A percentile compares a stretch with the other conserved stretches of the same genome.
Conservation (phyloP, 768 basidiomycete genomes). For the Roridomyces roridus region DNA sequence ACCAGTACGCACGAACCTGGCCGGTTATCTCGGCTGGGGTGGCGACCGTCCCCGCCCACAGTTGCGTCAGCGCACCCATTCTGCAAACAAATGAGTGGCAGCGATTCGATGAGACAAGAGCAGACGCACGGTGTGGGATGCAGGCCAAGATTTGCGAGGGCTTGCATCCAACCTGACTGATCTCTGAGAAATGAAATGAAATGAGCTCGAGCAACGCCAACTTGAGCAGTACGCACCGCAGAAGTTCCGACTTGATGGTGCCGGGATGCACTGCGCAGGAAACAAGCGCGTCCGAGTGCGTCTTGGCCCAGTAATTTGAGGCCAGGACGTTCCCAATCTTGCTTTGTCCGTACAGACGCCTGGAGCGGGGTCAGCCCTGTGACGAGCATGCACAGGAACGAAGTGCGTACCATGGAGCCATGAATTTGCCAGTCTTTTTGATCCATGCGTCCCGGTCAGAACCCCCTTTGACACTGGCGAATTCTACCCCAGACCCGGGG, state of each 20-base stretch:
- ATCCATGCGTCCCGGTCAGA: slow-evolving; percentile 14
- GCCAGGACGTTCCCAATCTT: slow-evolving; percentile 34
- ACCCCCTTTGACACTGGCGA: slow-evolving; percentile 12
- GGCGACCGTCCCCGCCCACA: slow-evolving; percentile 21
- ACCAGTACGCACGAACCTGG: slow-evolving; percentile 14
- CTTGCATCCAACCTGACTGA: neutral
- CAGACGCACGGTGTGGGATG: slow-evolving; percentile 10
- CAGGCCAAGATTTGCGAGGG: neutral
- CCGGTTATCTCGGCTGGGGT: slow-evolving; percentile 14
- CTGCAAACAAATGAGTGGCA: neutral
- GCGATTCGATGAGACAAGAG: too few species aligned
- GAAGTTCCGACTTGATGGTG: slow-evolving; percentile 24
- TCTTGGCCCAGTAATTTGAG: slow-evolving; percentile 33
- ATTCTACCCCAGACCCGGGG: neutral
- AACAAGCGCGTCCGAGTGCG: slow-evolving; percentile 34
- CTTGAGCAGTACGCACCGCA: slow-evolving; percentile 6
- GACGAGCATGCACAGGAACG: neutral
- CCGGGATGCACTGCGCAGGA: slow-evolving; percentile 37
- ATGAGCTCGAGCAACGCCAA: neutral
- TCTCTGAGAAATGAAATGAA: neutral
- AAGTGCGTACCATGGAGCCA: neutral
- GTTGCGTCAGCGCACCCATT: slow-evolving; percentile 16
- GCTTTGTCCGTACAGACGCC: slow-evolving; percentile 11
- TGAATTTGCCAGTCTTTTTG: neutral
- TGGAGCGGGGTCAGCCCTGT: neutral